Percentiles rank a stretch among this genome's conserved stretches.
These are phyloP conservation scores for Cardamine resedifolia DNA, from an alignment of 345 rosid species.

Conservation along the genomic window DNA sequence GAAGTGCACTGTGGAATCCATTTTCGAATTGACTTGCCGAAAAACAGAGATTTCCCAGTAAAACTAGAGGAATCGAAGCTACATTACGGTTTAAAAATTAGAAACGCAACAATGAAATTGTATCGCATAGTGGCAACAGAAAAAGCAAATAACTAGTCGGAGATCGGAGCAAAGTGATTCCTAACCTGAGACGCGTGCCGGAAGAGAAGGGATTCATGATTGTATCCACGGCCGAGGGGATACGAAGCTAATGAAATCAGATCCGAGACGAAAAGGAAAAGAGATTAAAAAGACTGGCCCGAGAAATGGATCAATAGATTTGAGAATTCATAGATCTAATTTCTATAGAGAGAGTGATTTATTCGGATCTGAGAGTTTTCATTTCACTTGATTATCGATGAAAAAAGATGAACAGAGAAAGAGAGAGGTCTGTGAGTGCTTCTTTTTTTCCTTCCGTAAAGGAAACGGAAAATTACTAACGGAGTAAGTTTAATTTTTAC, in stretches of 20 bases:
- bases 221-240: conserved; percentile 40
- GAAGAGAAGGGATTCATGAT: conserved; percentile 96
- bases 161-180: conserved; percentile 17
- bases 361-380: conserved; percentile 24
- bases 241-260: conserved; percentile 21
- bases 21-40: not conserved
- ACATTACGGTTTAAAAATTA: conserved; percentile 23
- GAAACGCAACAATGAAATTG: not conserved
- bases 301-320: conserved; percentile 10
- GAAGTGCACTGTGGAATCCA: not conserved
- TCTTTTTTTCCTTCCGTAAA: too few species aligned
- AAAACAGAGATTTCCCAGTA: not conserved
- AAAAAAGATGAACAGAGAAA: conserved; percentile 21
- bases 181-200: conserved; percentile 93
- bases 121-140: not conserved
- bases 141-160: not conserved
- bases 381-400: conserved; percentile 21
- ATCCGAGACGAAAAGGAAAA: conserved; percentile 13
- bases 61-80: conserved; percentile 11
- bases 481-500: too few species aligned
- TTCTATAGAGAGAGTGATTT: conserved; percentile 6
- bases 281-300: not conserved
- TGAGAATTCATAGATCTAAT: conserved; percentile 13
- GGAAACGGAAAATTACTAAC: too few species aligned
- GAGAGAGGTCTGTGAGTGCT: too few species aligned